Evolutionary conservation across 306 rosid genomes (phyloP).

Genomic region (Trifolium fragiferum): DNA sequence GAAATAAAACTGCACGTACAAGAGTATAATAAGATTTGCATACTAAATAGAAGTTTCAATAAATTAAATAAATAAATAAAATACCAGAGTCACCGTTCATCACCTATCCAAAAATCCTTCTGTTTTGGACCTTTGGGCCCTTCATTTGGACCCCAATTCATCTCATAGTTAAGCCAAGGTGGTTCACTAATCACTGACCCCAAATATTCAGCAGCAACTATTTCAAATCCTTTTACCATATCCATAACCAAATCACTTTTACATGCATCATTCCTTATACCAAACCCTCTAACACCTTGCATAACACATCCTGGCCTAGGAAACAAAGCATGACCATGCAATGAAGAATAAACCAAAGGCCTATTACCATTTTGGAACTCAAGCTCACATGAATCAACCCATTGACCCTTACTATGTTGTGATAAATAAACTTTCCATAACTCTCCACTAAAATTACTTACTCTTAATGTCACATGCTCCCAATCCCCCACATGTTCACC

Average conservation of each 20-base stretch:
- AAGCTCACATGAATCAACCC: constrained; percentile 65
- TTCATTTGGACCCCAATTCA: constrained; percentile 81
- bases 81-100: constrained; percentile 50
- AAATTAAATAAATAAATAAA: too few species aligned
- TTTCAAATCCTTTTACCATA: constrained; percentile 42
- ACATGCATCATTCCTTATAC: constrained; percentile 67
- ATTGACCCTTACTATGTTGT: constrained; percentile 70
- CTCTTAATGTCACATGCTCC: constrained; percentile 79
- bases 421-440: constrained; percentile 62
- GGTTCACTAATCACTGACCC: constrained; percentile 53
- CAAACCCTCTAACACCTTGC: constrained; percentile 62
- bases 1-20: too few species aligned
- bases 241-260: constrained; percentile 58
- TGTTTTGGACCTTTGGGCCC: constrained; percentile 86
- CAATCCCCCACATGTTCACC: constrained; percentile 84
- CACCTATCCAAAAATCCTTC: constrained; percentile 66
- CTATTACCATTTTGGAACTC: constrained; percentile 61
- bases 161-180: constrained; percentile 64
- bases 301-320: constrained; percentile 63
- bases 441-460: constrained; percentile 76
- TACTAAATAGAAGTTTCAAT: too few species aligned
- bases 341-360: constrained; percentile 60
- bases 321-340: constrained; percentile 70
- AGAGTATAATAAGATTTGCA: too few species aligned
- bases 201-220: constrained; percentile 61